Evolutionary conservation across 2,329 filamentous ascomycete genomes (phyloP), one percentile per base, ranked within the genome.

Genomic region (Alternaria angustiovoidea): DNA sequence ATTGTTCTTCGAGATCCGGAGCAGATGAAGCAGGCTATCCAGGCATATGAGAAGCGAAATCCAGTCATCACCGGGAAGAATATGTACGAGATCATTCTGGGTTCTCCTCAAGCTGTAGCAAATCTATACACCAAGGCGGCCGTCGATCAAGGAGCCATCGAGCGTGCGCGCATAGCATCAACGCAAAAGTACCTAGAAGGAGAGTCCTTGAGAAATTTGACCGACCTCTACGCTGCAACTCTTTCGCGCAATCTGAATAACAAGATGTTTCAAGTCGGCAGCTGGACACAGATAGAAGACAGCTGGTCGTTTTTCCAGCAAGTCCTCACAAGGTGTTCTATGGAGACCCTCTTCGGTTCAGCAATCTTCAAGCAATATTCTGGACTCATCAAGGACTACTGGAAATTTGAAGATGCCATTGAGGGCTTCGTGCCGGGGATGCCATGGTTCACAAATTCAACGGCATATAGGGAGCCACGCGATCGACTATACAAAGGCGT

Each of bases 231-330:
- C 42, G 60, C 68, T 26, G 57, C 65, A 2, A 64, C 56, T 9
- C 48, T 76, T 8, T 69, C 69, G 7, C 53, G 58, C 7, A 72
- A 65, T n/a, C 59, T 76, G 46, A 56, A 71, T 28, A 67, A 71
- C 18, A 75, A 75, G 51, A 74, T 73, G 71, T 74, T 76, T 18
- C 70, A 75, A 47, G 42, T 63, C 6, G 60, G 63, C 14, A 65
- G 48, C 18, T 76, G 74, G 74, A 74, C 70, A 8, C 66, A 69
- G 12, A 73, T 76, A 20, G 71, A 75, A 54, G 72, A 76, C 26
- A 36, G 72, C 3, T 75, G 69, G 70, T 72, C 71, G 0, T 76
- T 75, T 51, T 62, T 74, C 18, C 67, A 72, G 51, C 66, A 70
- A 44, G 69, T 73, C 2, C 56, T 74, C 30, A 66, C 71, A 8